These are phyloP conservation scores for Puya raimondii DNA, from an alignment of 176 grass and related monocot species.

Conservation along the genomic window DNA sequence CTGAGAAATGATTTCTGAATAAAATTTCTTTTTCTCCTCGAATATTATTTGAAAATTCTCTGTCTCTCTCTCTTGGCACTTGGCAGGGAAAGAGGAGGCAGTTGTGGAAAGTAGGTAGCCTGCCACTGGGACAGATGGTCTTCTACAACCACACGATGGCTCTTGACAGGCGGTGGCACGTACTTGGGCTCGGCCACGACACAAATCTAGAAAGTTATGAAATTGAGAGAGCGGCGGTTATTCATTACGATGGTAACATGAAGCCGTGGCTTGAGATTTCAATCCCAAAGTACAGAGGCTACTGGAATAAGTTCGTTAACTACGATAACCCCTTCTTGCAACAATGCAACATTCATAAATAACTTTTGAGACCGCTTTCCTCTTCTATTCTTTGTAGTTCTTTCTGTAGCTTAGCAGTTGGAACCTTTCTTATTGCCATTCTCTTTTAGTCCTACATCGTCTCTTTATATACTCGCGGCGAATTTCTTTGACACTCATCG, in stretches of 20 bases:
- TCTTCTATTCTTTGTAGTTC: too few relatives aligned
- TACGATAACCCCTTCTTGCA: slow-evolving; percentile 15
- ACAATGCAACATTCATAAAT: slow-evolving; percentile 24
- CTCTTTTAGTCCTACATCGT: too few relatives aligned
- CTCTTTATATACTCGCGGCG: too few relatives aligned
- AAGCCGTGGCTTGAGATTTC: slow-evolving; percentile 26
- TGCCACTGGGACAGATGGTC: slow-evolving; percentile 61
- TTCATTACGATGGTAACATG: slow-evolving; percentile 23
- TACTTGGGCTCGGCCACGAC: slow-evolving; percentile 48
- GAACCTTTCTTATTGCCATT: too few relatives aligned
- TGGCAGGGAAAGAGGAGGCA: slow-evolving; percentile 51
- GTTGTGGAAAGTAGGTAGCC: slow-evolving; percentile 64
- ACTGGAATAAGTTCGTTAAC: slow-evolving; percentile 23
- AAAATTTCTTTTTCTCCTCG: too few relatives aligned
- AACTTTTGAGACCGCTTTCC: not conserved
- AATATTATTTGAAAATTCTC: too few relatives aligned
- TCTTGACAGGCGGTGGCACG: slow-evolving; percentile 61
- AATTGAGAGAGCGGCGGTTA: slow-evolving; percentile 18
- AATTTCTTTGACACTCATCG: too few relatives aligned
- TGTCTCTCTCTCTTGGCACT: too few relatives aligned
- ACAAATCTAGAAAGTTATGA: slow-evolving; percentile 19
- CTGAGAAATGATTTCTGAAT: too few relatives aligned
- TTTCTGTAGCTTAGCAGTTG: too few relatives aligned
- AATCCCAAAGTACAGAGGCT: slow-evolving; percentile 15
- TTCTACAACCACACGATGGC: slow-evolving; percentile 66